A percentile compares a stretch with the other conserved stretches of the same genome.
phyloP scores from a whole-genome alignment of 768 basidiomycete species.

The Clitopilus hobsonii region DNA sequence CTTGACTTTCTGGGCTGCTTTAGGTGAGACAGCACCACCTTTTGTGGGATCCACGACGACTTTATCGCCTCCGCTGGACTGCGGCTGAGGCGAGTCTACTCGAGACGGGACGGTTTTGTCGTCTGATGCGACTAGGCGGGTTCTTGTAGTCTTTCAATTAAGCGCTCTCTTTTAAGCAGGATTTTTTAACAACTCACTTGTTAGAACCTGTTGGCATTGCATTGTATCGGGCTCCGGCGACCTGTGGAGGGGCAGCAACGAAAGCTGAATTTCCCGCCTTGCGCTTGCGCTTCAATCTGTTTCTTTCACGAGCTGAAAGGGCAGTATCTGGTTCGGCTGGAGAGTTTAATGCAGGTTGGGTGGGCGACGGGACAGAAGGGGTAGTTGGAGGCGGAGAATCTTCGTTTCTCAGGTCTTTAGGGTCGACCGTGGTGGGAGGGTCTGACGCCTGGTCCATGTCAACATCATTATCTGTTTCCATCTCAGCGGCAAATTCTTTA shows the following conservation, averaged over 20 bases:
- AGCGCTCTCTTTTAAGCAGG: neutral
- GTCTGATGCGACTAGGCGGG: slow-evolving; percentile 67
- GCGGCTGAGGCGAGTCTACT: slow-evolving; percentile 50
- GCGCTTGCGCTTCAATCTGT: slow-evolving; percentile 91
- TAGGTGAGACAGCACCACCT: slow-evolving; percentile 81
- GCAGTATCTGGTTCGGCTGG: neutral
- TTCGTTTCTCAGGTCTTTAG: slow-evolving; percentile 30
- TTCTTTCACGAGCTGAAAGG: slow-evolving; percentile 85
- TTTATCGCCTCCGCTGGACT: slow-evolving; percentile 47
- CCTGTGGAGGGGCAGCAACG: slow-evolving; percentile 67
- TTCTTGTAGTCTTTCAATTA: slow-evolving; percentile 35
- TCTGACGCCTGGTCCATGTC: slow-evolving; percentile 32
- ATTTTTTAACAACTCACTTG: slow-evolving; percentile 47
- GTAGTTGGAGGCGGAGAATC: slow-evolving; percentile 36
- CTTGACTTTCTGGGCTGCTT: slow-evolving; percentile 69
- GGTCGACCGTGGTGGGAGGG: slow-evolving; percentile 27
- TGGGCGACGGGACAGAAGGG: slow-evolving; percentile 48
- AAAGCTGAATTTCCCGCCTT: slow-evolving; percentile 83
- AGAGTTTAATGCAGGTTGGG: slow-evolving; percentile 41
- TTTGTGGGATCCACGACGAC: slow-evolving; percentile 77
- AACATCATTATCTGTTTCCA: slow-evolving; percentile 41
- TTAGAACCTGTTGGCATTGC: slow-evolving; percentile 55
- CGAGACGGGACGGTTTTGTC: slow-evolving; percentile 51
- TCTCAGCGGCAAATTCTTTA: slow-evolving; percentile 68
- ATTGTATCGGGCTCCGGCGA: slow-evolving; percentile 56